phyloP scores from a whole-genome alignment of 2,329 filamentous ascomycete species.

The Leptographium wingfieldii region DNA sequence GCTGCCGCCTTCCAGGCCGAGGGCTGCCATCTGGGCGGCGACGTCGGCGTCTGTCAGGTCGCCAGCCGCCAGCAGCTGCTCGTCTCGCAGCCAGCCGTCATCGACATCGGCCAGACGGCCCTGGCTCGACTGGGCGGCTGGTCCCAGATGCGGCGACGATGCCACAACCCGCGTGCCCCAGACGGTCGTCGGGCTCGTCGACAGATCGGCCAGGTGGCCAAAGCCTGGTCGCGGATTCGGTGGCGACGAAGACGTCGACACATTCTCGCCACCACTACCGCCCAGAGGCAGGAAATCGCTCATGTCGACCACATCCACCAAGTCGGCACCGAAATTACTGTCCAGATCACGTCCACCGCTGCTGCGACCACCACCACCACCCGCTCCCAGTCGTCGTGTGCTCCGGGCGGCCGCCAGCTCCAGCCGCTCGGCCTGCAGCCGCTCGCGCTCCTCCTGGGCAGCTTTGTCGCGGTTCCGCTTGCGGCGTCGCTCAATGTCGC shows the following conservation, averaged over 20 bases:
- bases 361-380: conserved; percentile 2
- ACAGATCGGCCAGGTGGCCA: conserved; percentile 59
- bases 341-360: conserved; percentile 15
- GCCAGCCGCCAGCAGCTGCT: conserved; percentile 50
- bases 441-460: conserved; percentile 72
- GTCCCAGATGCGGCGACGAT: conserved; percentile 21
- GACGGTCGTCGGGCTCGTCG: conserved; percentile 72
- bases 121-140: conserved; percentile 33
- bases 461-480: conserved; percentile 75
- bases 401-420: conserved; percentile 53
- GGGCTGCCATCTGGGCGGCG: conserved; percentile 44
- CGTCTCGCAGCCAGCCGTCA: conserved; percentile 68
- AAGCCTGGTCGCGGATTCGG: conserved; percentile 50
- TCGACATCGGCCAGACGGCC: conserved; percentile 29
- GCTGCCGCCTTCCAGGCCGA: conserved; percentile 21
- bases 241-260: conserved; percentile 21
- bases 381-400: not conserved
- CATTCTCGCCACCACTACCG: conserved; percentile 15
- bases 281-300: conserved; percentile 56
- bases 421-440: conserved; percentile 66
- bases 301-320: conserved; percentile 26
- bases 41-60: conserved; percentile 34
- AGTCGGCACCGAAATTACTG: not conserved
- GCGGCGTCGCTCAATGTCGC: conserved; percentile 63
- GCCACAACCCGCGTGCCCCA: conserved; percentile 77